Percentiles rank a stretch among this genome's conserved stretches.
Conservation (phyloP, 176 grass and related monocot genomes). For the Triticum dicoccoides region DNA sequence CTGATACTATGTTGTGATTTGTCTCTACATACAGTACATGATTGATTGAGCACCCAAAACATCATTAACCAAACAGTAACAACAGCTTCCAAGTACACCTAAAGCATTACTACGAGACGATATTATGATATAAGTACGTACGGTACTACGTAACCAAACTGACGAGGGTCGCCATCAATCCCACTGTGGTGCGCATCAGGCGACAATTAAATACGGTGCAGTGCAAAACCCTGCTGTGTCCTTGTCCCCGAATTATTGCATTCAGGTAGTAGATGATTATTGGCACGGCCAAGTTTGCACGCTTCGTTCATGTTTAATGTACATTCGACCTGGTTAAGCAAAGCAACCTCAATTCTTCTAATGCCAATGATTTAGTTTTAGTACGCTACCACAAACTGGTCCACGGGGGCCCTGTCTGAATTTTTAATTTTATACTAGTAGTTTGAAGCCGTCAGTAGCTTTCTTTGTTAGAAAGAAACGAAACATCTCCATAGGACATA, state of each 20-base stretch:
- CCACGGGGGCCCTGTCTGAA: background rate
- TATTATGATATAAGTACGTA: no score
- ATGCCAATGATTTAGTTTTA: background rate
- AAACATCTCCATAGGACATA: no score
- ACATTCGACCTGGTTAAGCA: conserved; percentile 27
- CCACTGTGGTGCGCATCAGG: background rate
- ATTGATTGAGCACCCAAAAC: background rate
- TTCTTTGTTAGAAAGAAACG: background rate
- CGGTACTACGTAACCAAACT: background rate
- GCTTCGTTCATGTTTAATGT: conserved; percentile 18
- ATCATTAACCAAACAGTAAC: background rate
- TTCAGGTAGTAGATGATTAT: background rate
- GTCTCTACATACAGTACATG: background rate
- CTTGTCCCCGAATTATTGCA: conserved; percentile 45
- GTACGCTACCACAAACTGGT: background rate
- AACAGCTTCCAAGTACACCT: background rate
- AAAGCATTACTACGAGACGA: background rate
- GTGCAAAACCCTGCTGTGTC: conserved; percentile 13
- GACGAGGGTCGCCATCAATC: conserved; percentile 14
- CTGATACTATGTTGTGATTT: background rate
- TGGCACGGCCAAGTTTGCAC: conserved; percentile 25
- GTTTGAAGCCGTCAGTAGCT: background rate
- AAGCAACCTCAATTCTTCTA: background rate
- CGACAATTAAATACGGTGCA: conserved; percentile 22
- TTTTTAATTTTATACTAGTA: background rate